phyloP scores from a whole-genome alignment of 1,284 basidiomycete genomes.

The Puccinia horiana region DNA sequence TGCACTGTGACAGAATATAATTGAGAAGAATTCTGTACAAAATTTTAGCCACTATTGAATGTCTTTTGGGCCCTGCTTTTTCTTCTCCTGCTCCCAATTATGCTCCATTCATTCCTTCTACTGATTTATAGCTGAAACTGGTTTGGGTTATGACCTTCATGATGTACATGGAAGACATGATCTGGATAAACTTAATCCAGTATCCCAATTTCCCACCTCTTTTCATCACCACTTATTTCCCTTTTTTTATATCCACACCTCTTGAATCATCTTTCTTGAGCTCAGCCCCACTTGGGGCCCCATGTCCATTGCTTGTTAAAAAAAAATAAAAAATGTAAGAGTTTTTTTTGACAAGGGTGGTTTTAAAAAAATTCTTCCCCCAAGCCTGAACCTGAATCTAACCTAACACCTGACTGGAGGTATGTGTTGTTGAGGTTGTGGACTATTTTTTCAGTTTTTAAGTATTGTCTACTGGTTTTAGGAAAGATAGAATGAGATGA shows the following conservation, averaged over 20 bases:
- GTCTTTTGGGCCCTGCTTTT: background rate
- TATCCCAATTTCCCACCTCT: background rate
- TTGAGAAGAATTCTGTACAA: background rate
- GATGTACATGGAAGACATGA: background rate
- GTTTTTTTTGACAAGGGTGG: too few species aligned
- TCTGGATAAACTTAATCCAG: conserved; percentile 2
- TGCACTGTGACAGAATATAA: background rate
- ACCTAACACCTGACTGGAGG: too few species aligned
- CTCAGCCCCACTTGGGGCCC: too few species aligned
- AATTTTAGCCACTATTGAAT: conserved; percentile 6
- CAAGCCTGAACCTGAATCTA: too few species aligned
- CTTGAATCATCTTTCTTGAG: too few species aligned
- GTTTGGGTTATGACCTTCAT: background rate
- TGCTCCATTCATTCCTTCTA: background rate
- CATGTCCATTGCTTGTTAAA: too few species aligned
- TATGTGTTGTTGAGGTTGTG: too few species aligned
- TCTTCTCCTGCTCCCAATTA: background rate
- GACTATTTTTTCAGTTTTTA: too few species aligned
- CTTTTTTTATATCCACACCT: background rate
- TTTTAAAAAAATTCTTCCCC: too few species aligned
- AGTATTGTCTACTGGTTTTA: too few species aligned
- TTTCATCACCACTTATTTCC: background rate
- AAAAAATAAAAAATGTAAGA: too few species aligned
- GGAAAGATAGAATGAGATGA: too few species aligned
- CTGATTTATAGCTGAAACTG: background rate